Evolutionary conservation across 208 protist species (phyloP), one percentile per base, ranked within the genome.

Genomic region (Strigomonas galati): DNA sequence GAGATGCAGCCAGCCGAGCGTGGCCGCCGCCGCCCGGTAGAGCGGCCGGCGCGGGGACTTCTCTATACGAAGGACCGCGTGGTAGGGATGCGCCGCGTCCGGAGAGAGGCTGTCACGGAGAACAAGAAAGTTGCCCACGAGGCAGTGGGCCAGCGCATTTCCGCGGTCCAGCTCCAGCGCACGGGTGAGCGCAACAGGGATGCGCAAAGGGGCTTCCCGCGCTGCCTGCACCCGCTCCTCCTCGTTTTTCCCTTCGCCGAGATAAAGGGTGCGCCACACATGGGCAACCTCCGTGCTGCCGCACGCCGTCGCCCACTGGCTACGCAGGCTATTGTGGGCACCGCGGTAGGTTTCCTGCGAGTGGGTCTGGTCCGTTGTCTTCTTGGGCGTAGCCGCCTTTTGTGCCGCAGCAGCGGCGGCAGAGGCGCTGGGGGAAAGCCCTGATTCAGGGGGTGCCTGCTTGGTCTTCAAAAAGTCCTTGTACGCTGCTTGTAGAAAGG

Each of bases 1-100:
- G 28, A 80, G 74, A 46, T 80, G 74, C 26, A 65, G 55, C 74
- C 74, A 80, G 10, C 69, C 74, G 51, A 80, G 74, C 15, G 69
- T 69, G 5, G 71, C 65, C 24, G 74, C 63, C 23, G 74, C 62
- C 24, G 59, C 54, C 31, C 69, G 74, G 51, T 76, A 69, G 19
- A 76, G 57, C 17, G 68, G 9, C 24, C 69, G 51, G 35, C 40
- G 46, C 23, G 70, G 31, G n/a, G 51, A 32, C 14, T 57, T 14
- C 61, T 72, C 69, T 24, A n/a, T 48, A 46, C 55, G 54, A 23
- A 80, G 48, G 17, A 71, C 69, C 19, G 19, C 26, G 19, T 59
- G 58, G 43, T 66, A 80, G 23, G 69, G 52, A 23, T 72, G 65
- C 4, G 59, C 69, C 17, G 74, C 74, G 14, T 71, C 69, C 14